Evolutionary conservation across 73 alveolate species (phyloP).

Genomic region (Paramecium biaurelia): DNA sequence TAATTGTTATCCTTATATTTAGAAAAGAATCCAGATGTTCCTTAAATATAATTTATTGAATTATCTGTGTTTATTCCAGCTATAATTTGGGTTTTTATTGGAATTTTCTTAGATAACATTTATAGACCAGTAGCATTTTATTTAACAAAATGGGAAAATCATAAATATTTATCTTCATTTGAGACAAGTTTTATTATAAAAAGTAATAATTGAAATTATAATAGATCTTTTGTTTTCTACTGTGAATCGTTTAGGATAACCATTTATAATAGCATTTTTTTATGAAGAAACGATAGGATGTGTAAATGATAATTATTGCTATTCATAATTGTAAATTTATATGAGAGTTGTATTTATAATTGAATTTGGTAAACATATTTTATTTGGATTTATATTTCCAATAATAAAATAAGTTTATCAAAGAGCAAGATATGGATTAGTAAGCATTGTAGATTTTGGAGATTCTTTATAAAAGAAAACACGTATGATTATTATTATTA

Average conservation of each 20-base stretch:
- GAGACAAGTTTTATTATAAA: constrained; percentile 39
- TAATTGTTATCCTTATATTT: neutral
- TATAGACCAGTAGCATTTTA: neutral
- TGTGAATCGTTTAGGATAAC: constrained; percentile 39
- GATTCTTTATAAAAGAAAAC: neutral
- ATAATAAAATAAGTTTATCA: neutral
- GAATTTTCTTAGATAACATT: neutral
- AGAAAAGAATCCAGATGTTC: neutral
- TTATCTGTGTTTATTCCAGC: constrained; percentile 18
- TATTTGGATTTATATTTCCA: constrained; percentile 36
- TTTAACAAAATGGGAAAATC: constrained; percentile 42
- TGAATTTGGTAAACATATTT: constrained; percentile 24
- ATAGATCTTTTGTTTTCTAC: constrained; percentile 13
- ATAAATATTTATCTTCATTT: constrained; percentile 1
- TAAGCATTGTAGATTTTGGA: neutral
- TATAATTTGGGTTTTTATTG: neutral
- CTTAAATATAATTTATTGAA: neutral
- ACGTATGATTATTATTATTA: neutral
- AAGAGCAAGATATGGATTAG: neutral
- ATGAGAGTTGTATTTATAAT: constrained; percentile 40
- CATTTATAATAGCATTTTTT: constrained; percentile 19
- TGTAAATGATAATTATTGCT: constrained; percentile 12
- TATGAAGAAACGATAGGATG: neutral
- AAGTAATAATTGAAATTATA: neutral
- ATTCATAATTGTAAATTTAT: neutral